Base-by-base conservation (phyloP, 2,329 filamentous ascomycete genomes). In the Juglanconis juglandina region DNA sequence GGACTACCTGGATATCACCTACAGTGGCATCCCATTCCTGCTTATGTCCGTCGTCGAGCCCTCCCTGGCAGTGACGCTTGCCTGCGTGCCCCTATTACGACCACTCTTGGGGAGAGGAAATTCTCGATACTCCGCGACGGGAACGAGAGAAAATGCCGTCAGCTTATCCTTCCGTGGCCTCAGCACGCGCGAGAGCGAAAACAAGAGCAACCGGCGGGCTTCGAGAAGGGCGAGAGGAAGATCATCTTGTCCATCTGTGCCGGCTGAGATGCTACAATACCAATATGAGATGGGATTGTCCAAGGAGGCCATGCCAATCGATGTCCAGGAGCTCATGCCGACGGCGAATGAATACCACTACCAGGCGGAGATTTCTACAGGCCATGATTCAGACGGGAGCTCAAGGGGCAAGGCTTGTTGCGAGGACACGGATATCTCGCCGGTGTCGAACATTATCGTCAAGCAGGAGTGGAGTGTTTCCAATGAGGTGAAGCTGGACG, bases 21-120 rank as follows among this genome's bases (percentile, higher is more conserved):
- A 59, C 57, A 59, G 57, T 37, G 51, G 51, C 44, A 17, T 59
- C 9, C 57, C 57, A 2, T 59, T 59, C 51, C 34, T 59, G 8
- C 52, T 59, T 37, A 59, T 59, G 57, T 72, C 70, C 8, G 70
- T 69, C 11, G n/a, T 72, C 68, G 76, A 78, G 65, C 75, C 74
- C 5, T 70, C 70, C 44, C 68, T 78, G 34, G 75, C 70, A 34
- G 70, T 78, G 6, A 72, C 70, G 5, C 65, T 74, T n/a, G 72
- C 73, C 46, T 78, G 74, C 56, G 67, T 77, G 32, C 75, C 76
- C 1, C 68, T 76, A n/a, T 66, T 78, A 46, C 72, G 75, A 1
- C 75, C 77, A 4, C 67, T 79, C 7, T 66, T 79, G 4, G 71
- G 63, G 33, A 68, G 62, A 4, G 7, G 33, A 8, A 34, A 35